Base-by-base conservation (phyloP, 2,329 filamentous ascomycete genomes). In the Fusarium musae region DNA sequence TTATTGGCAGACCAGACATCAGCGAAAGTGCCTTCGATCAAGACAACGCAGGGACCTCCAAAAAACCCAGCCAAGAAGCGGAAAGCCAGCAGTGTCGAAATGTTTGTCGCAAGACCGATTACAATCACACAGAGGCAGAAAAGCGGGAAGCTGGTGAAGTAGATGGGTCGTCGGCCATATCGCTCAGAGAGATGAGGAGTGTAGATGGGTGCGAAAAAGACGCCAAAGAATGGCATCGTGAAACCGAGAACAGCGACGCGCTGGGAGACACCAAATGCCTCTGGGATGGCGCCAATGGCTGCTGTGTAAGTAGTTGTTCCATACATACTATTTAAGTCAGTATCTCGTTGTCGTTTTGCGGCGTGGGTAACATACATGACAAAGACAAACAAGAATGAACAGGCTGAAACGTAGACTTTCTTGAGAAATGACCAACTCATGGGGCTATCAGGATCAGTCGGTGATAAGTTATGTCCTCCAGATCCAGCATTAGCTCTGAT, bases 1-100 rank as follows among this genome's bases (percentile, higher is more conserved):
- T 56, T 60, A 5, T 56, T n/a, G 5, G 58, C 58, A 60, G 58
- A 12, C 58, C 58, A 60, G 37, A 60, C 47, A 34, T 60, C 58
- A 9, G 58, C 58, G 23, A 60, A 60, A 6, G 58, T 60, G 1
- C 58, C 58, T 32, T 60, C 58, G 6, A 60, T 60, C 47, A 60
- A 19, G 10, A 60, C 58, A 11, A 40, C 58, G 10, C 37, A 42
- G 1, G 58, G 47, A 5, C 58, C 58, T 9, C 58, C 58, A 4
- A 60, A 60, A 5, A 60, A 28, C 12, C 57, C 57, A 13, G 57
- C 57, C 2, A 60, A 9, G 36, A 60, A 60, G 15, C 57, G 57
- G 2, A 60, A 60, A 21, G 46, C 57, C 37, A 60, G 8, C 7
- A 60, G 23, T 16, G 57, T 54, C 10, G 46, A 60, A 17, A 54